Base-by-base conservation (phyloP, 352 stramenopile genomes). In the Globisporangium perplexum region DNA sequence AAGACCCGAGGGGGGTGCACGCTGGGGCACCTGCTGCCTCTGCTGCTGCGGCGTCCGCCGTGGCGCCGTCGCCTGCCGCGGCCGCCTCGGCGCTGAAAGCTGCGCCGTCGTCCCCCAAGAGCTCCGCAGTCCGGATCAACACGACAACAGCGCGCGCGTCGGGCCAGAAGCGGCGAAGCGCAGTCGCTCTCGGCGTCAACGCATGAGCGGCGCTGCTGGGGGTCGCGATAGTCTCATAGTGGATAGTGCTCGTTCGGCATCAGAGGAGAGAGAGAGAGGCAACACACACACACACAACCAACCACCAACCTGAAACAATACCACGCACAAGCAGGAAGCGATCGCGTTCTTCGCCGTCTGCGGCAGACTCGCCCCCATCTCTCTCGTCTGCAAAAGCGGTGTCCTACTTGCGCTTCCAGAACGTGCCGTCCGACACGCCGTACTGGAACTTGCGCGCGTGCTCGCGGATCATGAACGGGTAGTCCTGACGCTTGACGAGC, bases 391-490 rank as follows among this genome's bases (percentile, higher is more conserved):
- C 26, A 42, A 28, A 18, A 23, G 5, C 28, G 28, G 28, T 31
- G 4, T 11, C 0, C 31, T 59, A 84, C 56, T 91, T 88, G 66
- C 81, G 82, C 49, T 74, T 76, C 88, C 86, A 96, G 56, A 89
- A 89, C 22, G 74, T 93, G 50, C 82, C 78, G 55, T 96, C 81
- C 22, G 88, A 96, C 44, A 96, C 86, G 31, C 87, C 90, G 68
- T 77, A 96, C 62, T 97, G 90, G 63, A 87, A 97, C 71, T 97
- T 97, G 64, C 90, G 80, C 54, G 80, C 75, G 67, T 97, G 90
- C 56, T 97, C 90, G 50, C 90, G 83, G 58, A 97, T 96, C 55
- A 97, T 73, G 56, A 97, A 97, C 24, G 90, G 86, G 48, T 95
- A 90, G 50, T 96, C 74, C 47, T 82, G 68, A 24, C 74, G 76